These are phyloP conservation scores for Kuraishia ogatae DNA, from an alignment of 805 yeast genomes.

Conservation along the genomic window DNA sequence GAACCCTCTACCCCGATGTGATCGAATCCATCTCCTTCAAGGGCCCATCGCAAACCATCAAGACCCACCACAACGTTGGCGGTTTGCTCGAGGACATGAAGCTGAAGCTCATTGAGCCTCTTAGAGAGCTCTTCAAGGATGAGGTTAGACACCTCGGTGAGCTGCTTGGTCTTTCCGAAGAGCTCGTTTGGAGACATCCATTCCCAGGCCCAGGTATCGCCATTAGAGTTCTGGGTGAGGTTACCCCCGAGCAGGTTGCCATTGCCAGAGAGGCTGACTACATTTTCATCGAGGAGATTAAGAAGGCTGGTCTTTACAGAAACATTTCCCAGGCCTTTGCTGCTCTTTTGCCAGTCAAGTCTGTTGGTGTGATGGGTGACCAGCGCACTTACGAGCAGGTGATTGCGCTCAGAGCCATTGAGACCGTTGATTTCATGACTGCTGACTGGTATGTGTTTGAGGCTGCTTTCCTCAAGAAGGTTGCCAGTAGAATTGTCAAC, in stretches of 20 bases:
- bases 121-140: constrained; percentile 97
- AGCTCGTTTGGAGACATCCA: constrained; percentile 99
- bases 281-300: constrained; percentile 94
- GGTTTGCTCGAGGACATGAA: constrained; percentile 97
- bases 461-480: constrained; percentile 83
- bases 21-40: constrained; percentile 97
- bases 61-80: constrained; percentile 99
- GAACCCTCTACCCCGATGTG: constrained; percentile 97
- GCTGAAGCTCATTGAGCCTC: constrained; percentile 95
- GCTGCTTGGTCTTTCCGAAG: constrained; percentile 90
- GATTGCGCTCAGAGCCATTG: constrained; percentile 96
- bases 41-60: constrained; percentile 99
- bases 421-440: constrained; percentile 97
- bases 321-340: constrained; percentile 98
- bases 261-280: constrained; percentile 97
- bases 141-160: constrained; percentile 97
- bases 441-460: constrained; percentile 98
- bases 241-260: constrained; percentile 83
- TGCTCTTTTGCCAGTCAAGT: constrained; percentile 90
- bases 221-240: constrained; percentile 96
- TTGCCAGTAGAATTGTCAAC: constrained; percentile 92
- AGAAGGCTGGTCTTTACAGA: constrained; percentile 83
- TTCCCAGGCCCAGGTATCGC: constrained; percentile 99
- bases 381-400: constrained; percentile 99
- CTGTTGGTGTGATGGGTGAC: constrained; percentile 99